Evolutionary conservation across 768 basidiomycete species (phyloP).

Genomic region (Inosperma sp.): DNA sequence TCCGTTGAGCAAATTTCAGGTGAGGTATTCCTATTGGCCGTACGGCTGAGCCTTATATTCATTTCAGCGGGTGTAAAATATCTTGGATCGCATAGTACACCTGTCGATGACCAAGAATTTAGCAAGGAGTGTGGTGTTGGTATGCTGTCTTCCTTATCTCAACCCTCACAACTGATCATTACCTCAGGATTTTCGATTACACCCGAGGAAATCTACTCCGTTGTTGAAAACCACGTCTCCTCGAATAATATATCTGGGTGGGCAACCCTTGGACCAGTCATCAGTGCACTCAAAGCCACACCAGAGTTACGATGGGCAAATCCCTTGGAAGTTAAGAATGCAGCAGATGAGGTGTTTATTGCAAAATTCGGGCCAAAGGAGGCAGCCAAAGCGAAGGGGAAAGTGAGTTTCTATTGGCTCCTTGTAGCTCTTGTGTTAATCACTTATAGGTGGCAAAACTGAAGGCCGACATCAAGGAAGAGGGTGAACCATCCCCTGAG

Average conservation of each 20-base stretch:
- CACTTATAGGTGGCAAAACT: slow-evolving; percentile 46
- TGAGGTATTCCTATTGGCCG: slow-evolving; percentile 34
- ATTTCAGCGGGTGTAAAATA: slow-evolving; percentile 70
- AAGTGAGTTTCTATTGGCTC: slow-evolving; percentile 36
- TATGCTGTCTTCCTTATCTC: slow-evolving; percentile 34
- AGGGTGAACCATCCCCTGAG: slow-evolving; percentile 31
- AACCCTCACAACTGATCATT: slow-evolving; percentile 3
- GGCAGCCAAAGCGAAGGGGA: slow-evolving; percentile 57
- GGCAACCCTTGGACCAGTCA: slow-evolving; percentile 64
- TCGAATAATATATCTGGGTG: slow-evolving; percentile 61
- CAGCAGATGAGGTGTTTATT: slow-evolving; percentile 65
- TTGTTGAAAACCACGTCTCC: slow-evolving; percentile 55
- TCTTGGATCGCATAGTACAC: slow-evolving; percentile 52
- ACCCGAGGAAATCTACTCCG: slow-evolving; percentile 51
- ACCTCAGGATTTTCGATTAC: slow-evolving; percentile 81
- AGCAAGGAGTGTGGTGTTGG: slow-evolving; percentile 84
- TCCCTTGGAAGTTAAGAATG: slow-evolving; percentile 78
- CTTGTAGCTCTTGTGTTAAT: neutral
- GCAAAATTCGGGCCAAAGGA: slow-evolving; percentile 73
- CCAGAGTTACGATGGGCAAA: slow-evolving; percentile 76
- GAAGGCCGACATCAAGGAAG: slow-evolving; percentile 28
- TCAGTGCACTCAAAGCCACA: slow-evolving; percentile 57
- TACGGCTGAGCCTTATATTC: slow-evolving; percentile 2
- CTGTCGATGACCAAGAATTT: slow-evolving; percentile 68
- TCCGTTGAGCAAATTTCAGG: slow-evolving; percentile 84